These are phyloP conservation scores for Plasmodium gonderi DNA, from an alignment of 169 alveolate genomes.

Conservation along the genomic window DNA sequence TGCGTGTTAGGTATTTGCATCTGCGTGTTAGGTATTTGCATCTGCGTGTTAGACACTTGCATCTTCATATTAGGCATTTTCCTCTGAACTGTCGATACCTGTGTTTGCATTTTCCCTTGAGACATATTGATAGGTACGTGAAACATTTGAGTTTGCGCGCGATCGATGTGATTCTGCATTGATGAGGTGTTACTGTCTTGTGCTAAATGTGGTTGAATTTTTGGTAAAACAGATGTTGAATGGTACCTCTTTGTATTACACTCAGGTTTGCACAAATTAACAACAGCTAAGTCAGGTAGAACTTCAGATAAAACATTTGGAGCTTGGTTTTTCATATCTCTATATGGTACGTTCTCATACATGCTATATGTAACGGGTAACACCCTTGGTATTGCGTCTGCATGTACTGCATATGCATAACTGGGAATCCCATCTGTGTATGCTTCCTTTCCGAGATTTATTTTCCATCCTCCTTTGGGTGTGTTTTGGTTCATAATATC, in stretches of 20 bases:
- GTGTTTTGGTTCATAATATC: background rate
- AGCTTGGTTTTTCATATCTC: background rate
- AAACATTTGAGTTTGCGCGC: background rate
- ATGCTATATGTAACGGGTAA: background rate
- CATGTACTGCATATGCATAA: background rate
- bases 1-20: no score
- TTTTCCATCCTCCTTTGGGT: background rate
- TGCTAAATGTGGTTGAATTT: background rate
- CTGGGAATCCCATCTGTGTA: background rate
- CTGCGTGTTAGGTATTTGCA: no score
- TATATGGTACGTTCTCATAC: background rate
- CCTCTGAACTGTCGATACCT: background rate
- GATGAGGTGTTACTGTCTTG: background rate
- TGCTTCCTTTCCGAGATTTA: background rate
- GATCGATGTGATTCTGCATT: background rate
- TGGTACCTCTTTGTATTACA: conserved; percentile 4
- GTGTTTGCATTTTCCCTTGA: background rate
- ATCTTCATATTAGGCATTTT: background rate
- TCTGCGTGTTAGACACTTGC: no score
- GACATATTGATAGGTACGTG: conserved; percentile 8
- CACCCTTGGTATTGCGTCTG: background rate
- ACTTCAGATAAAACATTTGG: background rate
- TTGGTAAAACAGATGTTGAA: background rate
- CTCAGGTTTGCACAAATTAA: conserved; percentile 6
- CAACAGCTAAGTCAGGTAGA: background rate